A percentile compares a stretch with the other conserved stretches of the same genome.
Evolutionary conservation across 305 asterid species (phyloP).

Genomic region (Salvia sclarea): DNA sequence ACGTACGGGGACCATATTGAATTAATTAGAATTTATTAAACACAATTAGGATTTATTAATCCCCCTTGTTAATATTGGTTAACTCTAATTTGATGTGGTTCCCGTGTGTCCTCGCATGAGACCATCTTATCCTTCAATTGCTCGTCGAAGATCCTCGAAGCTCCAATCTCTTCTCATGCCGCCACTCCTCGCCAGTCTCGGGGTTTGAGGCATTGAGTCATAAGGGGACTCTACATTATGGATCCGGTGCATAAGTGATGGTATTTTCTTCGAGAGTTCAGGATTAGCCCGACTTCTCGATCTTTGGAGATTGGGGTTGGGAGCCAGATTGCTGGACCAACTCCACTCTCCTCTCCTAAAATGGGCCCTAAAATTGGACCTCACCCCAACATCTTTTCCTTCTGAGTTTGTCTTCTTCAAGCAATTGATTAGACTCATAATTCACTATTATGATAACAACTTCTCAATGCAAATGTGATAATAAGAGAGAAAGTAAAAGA

Average conservation of each 20-base stretch:
- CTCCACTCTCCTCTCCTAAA: slow-evolving; percentile 34
- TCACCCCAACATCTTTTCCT: slow-evolving; percentile 14
- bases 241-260: slow-evolving; percentile 20
- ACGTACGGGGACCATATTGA: no score
- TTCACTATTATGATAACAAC: not conserved
- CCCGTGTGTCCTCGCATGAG: no score
- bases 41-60: no score
- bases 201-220: slow-evolving; percentile 10
- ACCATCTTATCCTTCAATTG: slow-evolving; percentile 14
- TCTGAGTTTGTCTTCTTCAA: slow-evolving; percentile 28
- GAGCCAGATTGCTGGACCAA: slow-evolving; percentile 42
- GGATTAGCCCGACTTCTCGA: slow-evolving; percentile 30
- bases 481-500: not conserved
- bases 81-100: no score
- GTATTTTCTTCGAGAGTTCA: not conserved
- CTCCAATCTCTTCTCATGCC: slow-evolving; percentile 89
- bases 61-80: no score
- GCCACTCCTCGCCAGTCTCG: slow-evolving; percentile 50
- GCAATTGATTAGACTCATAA: slow-evolving; percentile 37
- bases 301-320: slow-evolving; percentile 19
- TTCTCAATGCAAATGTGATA: not conserved
- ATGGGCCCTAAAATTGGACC: slow-evolving; percentile 27
- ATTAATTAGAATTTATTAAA: no score
- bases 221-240: slow-evolving; percentile 11
- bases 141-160: slow-evolving; percentile 53